Evolutionary conservation across 106 monocot genomes (phyloP), one percentile per base, ranked within the genome.

Genomic region (Triglochin maritima): DNA sequence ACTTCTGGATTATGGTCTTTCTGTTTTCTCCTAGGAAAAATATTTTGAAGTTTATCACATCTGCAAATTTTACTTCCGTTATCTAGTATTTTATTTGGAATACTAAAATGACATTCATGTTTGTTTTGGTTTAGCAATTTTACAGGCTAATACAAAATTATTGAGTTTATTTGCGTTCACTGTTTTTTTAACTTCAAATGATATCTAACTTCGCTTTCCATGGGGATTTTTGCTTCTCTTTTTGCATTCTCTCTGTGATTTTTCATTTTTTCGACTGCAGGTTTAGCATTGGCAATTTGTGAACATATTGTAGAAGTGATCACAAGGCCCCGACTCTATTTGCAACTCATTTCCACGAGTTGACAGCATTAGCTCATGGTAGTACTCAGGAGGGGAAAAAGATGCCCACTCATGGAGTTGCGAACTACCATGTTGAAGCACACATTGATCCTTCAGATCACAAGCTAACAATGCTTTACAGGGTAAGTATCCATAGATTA

Each of bases 271-370:
- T 53, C n/a, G 62, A 51, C 9, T 62, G 69, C 79, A 96, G 96
- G 96, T 72, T 88, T 96, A 64, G 96, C 96, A 73, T 96, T 91
- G 96, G 96, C 96, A 59, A 96, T 96, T 46, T 88, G 96, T 71
- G 96, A 91, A 74, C 82, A 91, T 68, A 83, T 96, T 82, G 86
- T 96, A 44, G 76, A 84, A 15, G 82, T 88, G 49, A 96, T 81
- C 56, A 82, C 56, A 82, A 67, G 74, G 96, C 96, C 42, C 96
- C 96, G 65, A 88, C 96, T 8, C 69, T 96, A 49, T 96, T 96
- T 80, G 96, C 96, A 44, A 96, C 96, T 72, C 96, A 96, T 62
- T 96, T 96, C 64, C 96, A 96, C 71, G 96, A 96, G 81, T 75
- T 96, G 47, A 96, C 96, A 77, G 78, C 90, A 47, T 82, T 96